These are phyloP conservation scores for Mortierella alpina DNA, from an alignment of 192 early-diverging fungal genomes.

Conservation along the genomic window DNA sequence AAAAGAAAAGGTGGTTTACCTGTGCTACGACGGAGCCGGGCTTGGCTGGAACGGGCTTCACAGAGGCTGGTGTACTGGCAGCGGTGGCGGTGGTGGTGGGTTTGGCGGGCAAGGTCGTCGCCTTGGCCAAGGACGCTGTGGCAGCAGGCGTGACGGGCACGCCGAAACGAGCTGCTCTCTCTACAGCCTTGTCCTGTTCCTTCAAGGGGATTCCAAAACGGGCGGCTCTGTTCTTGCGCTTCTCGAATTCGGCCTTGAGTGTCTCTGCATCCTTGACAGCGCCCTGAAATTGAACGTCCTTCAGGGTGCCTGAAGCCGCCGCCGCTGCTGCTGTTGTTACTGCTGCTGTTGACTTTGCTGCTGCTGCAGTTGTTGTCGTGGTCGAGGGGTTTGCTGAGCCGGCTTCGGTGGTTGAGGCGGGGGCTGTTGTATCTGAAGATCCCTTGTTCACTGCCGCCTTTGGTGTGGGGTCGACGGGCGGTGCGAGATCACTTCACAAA, in stretches of 20 bases:
- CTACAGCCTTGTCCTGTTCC: conserved; percentile 60
- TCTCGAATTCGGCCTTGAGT: conserved; percentile 56
- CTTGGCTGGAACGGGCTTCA: conserved; percentile 18
- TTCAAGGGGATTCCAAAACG: conserved; percentile 61
- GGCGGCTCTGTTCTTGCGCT: conserved; percentile 57
- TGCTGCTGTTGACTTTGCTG: conserved; percentile 3
- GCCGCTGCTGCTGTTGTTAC: background rate
- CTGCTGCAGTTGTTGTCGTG: background rate
- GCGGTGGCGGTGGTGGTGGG: background rate
- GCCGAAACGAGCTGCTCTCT: conserved; percentile 69
- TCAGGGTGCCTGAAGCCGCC: background rate
- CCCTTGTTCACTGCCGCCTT: background rate
- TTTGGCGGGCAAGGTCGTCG: conserved; percentile 2
- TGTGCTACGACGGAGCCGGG: conserved; percentile 20
- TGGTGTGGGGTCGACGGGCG: conserved; percentile 16
- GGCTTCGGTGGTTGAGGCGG: background rate
- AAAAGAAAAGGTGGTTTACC: conserved; percentile 11
- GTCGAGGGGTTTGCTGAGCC: background rate
- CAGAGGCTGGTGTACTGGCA: background rate
- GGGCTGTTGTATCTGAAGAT: background rate
- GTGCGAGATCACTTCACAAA: conserved; percentile 36
- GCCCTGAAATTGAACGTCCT: conserved; percentile 13
- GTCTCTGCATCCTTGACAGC: conserved; percentile 13
- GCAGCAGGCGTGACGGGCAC: conserved; percentile 28
- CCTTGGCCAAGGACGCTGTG: conserved; percentile 26